Evolutionary conservation across 257 asterid species (phyloP).

Genomic region (Gentiana macrophylla): DNA sequence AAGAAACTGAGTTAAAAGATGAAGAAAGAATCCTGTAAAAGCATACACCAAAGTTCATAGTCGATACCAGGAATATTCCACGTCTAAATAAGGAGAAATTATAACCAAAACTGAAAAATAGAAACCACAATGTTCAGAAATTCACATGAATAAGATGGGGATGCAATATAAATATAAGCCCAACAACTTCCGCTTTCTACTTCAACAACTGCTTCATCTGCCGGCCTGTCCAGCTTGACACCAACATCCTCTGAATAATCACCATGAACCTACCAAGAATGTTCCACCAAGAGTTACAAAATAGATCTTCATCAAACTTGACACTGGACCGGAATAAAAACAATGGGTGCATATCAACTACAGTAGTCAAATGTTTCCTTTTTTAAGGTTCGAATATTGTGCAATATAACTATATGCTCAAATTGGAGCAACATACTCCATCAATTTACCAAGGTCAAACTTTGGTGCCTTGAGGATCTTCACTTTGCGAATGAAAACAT

Average conservation of each 20-base stretch:
- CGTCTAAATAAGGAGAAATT: no score
- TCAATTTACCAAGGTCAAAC: constrained; percentile 67
- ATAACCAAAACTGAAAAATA: no score
- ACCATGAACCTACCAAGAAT: constrained; percentile 21
- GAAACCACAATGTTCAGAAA: no score
- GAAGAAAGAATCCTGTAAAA: no score
- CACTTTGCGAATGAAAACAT: constrained; percentile 66
- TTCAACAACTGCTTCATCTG: constrained; percentile 28
- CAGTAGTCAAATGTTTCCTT: neutral
- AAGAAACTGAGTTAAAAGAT: no score
- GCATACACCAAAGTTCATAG: no score
- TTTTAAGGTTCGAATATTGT: neutral
- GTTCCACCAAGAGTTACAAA: no score
- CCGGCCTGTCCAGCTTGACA: constrained; percentile 33
- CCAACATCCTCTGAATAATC: constrained; percentile 32
- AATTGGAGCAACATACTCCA: constrained; percentile 36
- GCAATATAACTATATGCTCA: neutral
- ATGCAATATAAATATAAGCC: constrained; percentile 12
- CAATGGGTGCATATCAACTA: no score
- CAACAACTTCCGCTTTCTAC: constrained; percentile 29
- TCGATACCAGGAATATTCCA: no score
- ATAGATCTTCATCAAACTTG: neutral
- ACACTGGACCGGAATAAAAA: no score
- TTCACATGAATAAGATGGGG: no score
- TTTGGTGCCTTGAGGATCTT: constrained; percentile 84